phyloP scores from a whole-genome alignment of 257 asterid genomes.

The Gentiana dahurica region DNA sequence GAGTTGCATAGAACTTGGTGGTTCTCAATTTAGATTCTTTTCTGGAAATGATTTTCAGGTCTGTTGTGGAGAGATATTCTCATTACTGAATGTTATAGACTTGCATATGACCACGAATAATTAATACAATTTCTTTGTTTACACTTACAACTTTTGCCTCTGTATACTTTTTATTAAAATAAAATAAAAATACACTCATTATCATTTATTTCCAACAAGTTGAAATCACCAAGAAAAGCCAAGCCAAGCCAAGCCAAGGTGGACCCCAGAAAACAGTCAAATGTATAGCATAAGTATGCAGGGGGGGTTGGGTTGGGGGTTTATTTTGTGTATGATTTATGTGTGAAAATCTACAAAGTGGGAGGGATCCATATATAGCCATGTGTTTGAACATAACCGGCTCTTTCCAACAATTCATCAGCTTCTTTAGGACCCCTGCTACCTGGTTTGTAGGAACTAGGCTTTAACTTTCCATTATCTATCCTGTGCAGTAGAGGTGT shows the following conservation, averaged over 20 bases:
- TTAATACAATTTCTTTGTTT: too few species aligned
- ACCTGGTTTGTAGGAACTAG: constrained; percentile 60
- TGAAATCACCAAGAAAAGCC: too few species aligned
- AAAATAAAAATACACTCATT: too few species aligned
- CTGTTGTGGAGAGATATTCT: constrained; percentile 22
- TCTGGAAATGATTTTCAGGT: constrained; percentile 31
- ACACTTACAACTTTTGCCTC: too few species aligned
- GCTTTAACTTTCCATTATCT: constrained; percentile 64
- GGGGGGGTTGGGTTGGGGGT: too few species aligned
- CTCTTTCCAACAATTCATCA: constrained; percentile 51
- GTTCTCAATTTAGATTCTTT: constrained; percentile 34
- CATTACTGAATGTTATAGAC: constrained; percentile 25
- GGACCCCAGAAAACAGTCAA: too few species aligned
- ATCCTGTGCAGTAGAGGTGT: constrained; percentile 85
- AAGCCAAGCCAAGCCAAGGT: too few species aligned
- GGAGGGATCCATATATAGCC: constrained; percentile 94
- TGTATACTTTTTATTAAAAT: too few species aligned
- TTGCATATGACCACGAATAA: constrained; percentile 34
- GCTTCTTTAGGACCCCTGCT: constrained; percentile 92
- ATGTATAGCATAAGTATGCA: too few species aligned
- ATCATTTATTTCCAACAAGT: too few species aligned
- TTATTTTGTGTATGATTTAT: too few species aligned
- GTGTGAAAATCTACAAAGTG: constrained; percentile 20
- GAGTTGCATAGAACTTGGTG: constrained; percentile 48
- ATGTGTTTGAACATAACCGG: constrained; percentile 81